Evolutionary conservation across 192 early-diverging fungal genomes (phyloP), one percentile per base, ranked within the genome.

Genomic region (Jimgerdemannia lactiflua): DNA sequence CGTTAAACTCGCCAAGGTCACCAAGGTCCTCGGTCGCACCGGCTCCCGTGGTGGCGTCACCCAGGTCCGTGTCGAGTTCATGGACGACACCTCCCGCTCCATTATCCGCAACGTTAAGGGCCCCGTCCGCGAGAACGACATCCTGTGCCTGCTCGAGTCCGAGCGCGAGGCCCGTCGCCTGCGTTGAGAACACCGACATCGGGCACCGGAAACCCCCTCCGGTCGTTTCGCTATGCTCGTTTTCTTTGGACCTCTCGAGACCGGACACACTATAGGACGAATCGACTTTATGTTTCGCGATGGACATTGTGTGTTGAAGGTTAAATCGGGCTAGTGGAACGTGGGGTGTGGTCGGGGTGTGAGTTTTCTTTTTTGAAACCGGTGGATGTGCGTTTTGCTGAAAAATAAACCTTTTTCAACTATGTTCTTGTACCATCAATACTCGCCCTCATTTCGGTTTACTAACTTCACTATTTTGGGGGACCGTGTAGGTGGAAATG

Each of bases 81-180:
- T 98, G 86, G 97, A 98, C 87, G 96, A 99, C 83, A 80, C 90
- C 75, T 89, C 87, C 88, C 98, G 98, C 74, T 93, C 94, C 85
- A 98, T 99, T 89, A 97, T 99, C 89, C 96, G 98, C 86, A 99
- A 99, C 90, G 98, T 99, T 80, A 98, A 97, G 92, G 98, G 98
- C 73, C 98, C 98, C 79, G 98, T 99, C 77, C 94, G 96, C 79
- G 96, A 97, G 84, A 92, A 94, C 89, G 96, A 97, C 84, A 92
- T 98, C 79, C 87, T 98, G 80, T 94, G 95, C 86, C 93, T 99
- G 73, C 91, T 98, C 85, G 98, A 99, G 87, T 97, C 97, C 74
- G 98, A 99, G 89, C 97, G 98, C 91, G 98, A 99, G 86, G 98
- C 98, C 80, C 93, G 97, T 81, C 94, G 97, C 86, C 95, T 99